phyloP scores from a whole-genome alignment of 495 filamentous ascomycete genomes.

The Thermochaetoides thermophila region DNA sequence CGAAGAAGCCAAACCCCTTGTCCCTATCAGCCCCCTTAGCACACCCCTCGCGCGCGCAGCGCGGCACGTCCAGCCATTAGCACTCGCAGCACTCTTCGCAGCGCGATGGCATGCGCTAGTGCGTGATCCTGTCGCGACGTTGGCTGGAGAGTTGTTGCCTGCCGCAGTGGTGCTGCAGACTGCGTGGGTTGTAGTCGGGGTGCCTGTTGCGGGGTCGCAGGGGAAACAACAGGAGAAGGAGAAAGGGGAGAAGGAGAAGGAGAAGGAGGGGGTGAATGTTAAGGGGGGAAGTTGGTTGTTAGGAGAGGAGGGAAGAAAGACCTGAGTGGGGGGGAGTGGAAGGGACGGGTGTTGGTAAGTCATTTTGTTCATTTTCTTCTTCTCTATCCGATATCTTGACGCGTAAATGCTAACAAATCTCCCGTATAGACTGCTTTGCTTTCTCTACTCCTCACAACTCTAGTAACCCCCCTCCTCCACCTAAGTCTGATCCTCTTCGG shows the following conservation, averaged over 20 bases:
- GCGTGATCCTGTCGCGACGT: constrained; percentile 49
- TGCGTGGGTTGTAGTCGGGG: constrained; percentile 53
- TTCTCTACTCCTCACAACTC: constrained; percentile 42
- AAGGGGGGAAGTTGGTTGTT: constrained; percentile 24
- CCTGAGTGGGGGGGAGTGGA: constrained; percentile 8
- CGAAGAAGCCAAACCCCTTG: constrained; percentile 6
- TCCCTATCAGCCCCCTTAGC: constrained; percentile 19
- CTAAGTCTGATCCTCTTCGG: constrained; percentile 70
- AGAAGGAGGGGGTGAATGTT: constrained; percentile 27
- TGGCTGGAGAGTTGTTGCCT: constrained; percentile 46
- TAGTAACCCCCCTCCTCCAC: constrained; percentile 45
- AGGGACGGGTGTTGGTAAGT: constrained; percentile 24
- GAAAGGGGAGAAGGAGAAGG: constrained; percentile 6
- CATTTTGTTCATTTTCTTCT: constrained; percentile 2
- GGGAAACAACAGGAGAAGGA: neutral
- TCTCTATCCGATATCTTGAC: neutral
- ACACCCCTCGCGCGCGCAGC: constrained; percentile 19
- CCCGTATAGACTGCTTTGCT: constrained; percentile 42
- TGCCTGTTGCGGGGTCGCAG: constrained; percentile 45
- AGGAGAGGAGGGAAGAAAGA: constrained; percentile 9
- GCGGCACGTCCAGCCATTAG: constrained; percentile 28
- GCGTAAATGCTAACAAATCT: constrained; percentile 1
- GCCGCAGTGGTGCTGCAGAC: constrained; percentile 50
- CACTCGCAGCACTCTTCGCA: constrained; percentile 47
- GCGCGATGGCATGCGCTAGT: constrained; percentile 54